phyloP scores from a whole-genome alignment of 2,329 filamentous ascomycete species.

The Fusarium sp. region DNA sequence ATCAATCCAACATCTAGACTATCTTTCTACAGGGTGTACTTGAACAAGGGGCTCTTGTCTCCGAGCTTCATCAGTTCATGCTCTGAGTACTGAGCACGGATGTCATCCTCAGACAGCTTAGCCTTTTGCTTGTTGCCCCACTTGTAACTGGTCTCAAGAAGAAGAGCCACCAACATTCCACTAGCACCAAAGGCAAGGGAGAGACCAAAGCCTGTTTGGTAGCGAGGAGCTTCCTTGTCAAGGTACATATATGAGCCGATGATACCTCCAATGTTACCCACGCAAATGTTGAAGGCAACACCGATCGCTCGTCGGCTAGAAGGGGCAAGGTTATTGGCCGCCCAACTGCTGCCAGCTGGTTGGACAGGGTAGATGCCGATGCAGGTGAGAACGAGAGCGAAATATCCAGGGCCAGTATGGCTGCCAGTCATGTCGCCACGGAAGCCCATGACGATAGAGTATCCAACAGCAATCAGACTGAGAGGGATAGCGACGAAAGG shows the following conservation, averaged over 20 bases:
- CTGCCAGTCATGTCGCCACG: slow-evolving; percentile 60
- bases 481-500: slow-evolving; percentile 55
- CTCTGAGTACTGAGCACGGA: slow-evolving; percentile 42
- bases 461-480: background rate
- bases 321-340: slow-evolving; percentile 59
- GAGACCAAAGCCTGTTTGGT: slow-evolving; percentile 51
- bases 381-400: slow-evolving; percentile 69
- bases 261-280: slow-evolving; percentile 52
- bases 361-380: slow-evolving; percentile 78
- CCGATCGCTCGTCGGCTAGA: slow-evolving; percentile 51
- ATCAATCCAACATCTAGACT: background rate
- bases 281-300: slow-evolving; percentile 48
- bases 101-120: slow-evolving; percentile 40
- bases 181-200: slow-evolving; percentile 47
- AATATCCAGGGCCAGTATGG: slow-evolving; percentile 44
- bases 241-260: slow-evolving; percentile 55
- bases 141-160: slow-evolving; percentile 48
- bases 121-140: slow-evolving; percentile 44
- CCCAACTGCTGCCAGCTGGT: slow-evolving; percentile 58
- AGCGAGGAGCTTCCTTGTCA: slow-evolving; percentile 49
- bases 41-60: slow-evolving; percentile 50
- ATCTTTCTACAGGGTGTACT: slow-evolving; percentile 42
- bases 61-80: slow-evolving; percentile 48
- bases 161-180: slow-evolving; percentile 45
- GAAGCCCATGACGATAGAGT: background rate